Conservation (phyloP, 208 protist species). For the Kentomonas sorsogonicus region DNA sequence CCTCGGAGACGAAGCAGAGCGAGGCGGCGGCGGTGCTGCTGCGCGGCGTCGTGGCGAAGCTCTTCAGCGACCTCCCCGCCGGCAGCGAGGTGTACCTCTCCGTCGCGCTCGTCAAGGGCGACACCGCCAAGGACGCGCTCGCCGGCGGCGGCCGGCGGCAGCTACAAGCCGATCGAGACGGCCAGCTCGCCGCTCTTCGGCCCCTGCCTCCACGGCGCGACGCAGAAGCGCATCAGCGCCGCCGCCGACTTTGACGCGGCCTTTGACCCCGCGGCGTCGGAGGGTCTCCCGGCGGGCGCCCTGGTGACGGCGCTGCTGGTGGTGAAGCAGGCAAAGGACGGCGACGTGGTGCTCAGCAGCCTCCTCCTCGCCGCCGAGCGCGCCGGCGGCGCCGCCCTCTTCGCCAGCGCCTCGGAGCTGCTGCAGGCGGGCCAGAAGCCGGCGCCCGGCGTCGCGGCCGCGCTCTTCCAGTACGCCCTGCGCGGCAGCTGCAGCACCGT, state of each 20-base stretch:
- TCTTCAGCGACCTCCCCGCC: slow-evolving; percentile 15
- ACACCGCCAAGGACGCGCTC: slow-evolving; percentile 26
- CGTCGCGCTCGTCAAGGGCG: slow-evolving; percentile 20
- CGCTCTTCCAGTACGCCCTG: slow-evolving; percentile 43
- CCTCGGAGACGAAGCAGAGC: slow-evolving; percentile 31
- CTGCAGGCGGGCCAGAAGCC: slow-evolving; percentile 14
- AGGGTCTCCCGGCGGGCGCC: slow-evolving; percentile 20
- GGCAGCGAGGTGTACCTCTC: slow-evolving; percentile 31
- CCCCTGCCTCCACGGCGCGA: slow-evolving; percentile 25
- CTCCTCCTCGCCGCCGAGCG: slow-evolving; percentile 35
- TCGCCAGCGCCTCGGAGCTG: no score
- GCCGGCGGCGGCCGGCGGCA: neutral
- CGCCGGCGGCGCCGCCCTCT: no score
- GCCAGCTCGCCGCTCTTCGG: slow-evolving; percentile 55
- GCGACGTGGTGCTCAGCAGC: slow-evolving; percentile 44
- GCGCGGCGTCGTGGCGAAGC: slow-evolving; percentile 14
- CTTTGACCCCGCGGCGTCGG: slow-evolving; percentile 16
- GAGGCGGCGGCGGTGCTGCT: slow-evolving; percentile 22
- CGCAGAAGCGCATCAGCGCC: slow-evolving; percentile 19
- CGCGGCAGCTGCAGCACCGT: slow-evolving; percentile 40
- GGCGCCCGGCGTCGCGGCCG: slow-evolving; percentile 18
- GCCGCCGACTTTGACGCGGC: slow-evolving; percentile 14
- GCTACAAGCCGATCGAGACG: slow-evolving; percentile 16
- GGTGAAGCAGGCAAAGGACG: slow-evolving; percentile 27
- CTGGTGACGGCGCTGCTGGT: slow-evolving; percentile 22